Evolutionary conservation across 805 yeast species (phyloP).

Genomic region (Nakazawaea siamensis): DNA sequence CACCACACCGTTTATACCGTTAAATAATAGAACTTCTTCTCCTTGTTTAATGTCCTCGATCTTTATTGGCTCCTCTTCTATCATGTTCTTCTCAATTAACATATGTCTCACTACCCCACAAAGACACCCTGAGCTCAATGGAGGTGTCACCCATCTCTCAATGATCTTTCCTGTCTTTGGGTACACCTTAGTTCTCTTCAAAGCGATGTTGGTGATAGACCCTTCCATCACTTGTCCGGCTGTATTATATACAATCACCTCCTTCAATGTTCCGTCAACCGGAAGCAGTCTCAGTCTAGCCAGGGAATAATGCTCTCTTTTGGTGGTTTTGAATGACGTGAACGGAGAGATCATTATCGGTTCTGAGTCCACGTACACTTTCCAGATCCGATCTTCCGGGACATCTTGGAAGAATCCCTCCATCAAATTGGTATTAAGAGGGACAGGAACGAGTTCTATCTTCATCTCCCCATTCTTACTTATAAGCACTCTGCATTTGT

Average conservation of each 20-base stretch:
- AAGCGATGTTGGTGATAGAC: slow-evolving; percentile 73
- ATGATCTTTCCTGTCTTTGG: slow-evolving; percentile 19
- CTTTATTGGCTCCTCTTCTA: slow-evolving; percentile 45
- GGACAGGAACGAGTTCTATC: slow-evolving; percentile 26
- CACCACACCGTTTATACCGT: slow-evolving; percentile 77
- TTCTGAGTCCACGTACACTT: slow-evolving; percentile 50
- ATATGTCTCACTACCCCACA: slow-evolving; percentile 75
- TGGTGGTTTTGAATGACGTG: slow-evolving; percentile 84
- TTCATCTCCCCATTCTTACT: slow-evolving; percentile 26
- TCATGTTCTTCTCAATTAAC: slow-evolving; percentile 42
- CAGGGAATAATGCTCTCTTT: slow-evolving; percentile 50
- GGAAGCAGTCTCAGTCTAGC: slow-evolving; percentile 46
- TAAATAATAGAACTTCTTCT: slow-evolving; percentile 64
- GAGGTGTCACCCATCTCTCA: slow-evolving; percentile 74
- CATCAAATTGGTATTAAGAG: slow-evolving; percentile 10
- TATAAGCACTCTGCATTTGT: slow-evolving; percentile 41
- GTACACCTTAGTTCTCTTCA: slow-evolving; percentile 28
- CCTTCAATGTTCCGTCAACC: slow-evolving; percentile 31
- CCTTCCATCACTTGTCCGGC: slow-evolving; percentile 68
- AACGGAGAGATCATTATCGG: slow-evolving; percentile 57
- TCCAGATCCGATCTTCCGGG: slow-evolving; percentile 30
- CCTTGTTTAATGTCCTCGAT: slow-evolving; percentile 48
- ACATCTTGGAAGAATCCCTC: slow-evolving; percentile 5
- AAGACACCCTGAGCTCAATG: slow-evolving; percentile 69
- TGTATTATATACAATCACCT: slow-evolving; percentile 64